Evolutionary conservation across 352 stramenopile genomes (phyloP), one percentile per base, ranked within the genome.

Genomic region (Saprolegnia diclina): DNA sequence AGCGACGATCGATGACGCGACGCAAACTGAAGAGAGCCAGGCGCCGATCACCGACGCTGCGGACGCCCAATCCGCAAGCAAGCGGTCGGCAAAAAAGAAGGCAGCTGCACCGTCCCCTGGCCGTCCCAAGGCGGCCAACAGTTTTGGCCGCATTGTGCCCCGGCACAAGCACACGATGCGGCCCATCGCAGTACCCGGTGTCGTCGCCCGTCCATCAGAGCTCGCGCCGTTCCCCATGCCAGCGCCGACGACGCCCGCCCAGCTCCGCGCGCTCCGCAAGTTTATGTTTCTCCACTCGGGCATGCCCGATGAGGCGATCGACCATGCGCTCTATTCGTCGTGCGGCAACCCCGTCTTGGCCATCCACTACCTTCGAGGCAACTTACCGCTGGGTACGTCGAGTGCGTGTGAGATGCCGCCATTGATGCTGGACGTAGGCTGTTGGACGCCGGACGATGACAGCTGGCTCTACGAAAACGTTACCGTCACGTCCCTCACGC

Each of bases 361-460:
- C 1, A 18, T 61, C 7, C 24, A 42, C 32, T 69, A 69, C 24
- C 50, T 69, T 24, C 63, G 42, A 19, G 50, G 50, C n/a, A 11
- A 50, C 11, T 4, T 69, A 5, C 63, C 63, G 9, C 22, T 45
- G 38, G 63, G 63, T 69, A 61, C 5, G 29, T 35, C 29, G 29
- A 35, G 29, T 35, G 29, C 29, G 29, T 35, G 29, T 35, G 29
- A 35, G 29, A 21, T 26, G 13, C 18, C 35, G 4, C 40, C 1
- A 65, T 65, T 55, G 40, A 53, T 53, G 4, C 18, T 52, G 45
- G 14, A 52, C 19, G 54, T 67, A 69, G 63, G 54, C 38, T 69
- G 63, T 21, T 69, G 63, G 63, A 57, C 45, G 19, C 42, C 22
- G 19, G 63, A 69, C 13, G 63, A 69, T 42, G 63, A 69, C 26